Evolutionary conservation across 148 eudicot genomes (phyloP).

Genomic region (Pharnaceum exiguum): DNA sequence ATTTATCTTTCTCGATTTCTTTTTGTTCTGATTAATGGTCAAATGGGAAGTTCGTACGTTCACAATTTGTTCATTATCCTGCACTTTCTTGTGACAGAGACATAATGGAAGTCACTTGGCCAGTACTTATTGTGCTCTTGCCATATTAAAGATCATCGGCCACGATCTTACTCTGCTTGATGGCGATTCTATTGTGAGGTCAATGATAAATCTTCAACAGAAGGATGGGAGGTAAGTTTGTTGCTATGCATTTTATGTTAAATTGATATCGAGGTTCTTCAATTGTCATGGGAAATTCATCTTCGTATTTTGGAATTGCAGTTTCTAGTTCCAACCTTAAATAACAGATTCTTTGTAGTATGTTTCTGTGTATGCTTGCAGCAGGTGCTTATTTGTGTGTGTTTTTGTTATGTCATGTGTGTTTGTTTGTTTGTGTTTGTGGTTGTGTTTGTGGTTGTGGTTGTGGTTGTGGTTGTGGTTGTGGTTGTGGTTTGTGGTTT

Average conservation of each 20-base stretch:
- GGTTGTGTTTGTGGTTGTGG: no score
- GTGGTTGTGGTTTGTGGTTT: no score
- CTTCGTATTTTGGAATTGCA: not conserved
- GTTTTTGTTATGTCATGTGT: no score
- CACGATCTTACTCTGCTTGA: constrained; percentile 53
- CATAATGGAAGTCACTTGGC: constrained; percentile 87
- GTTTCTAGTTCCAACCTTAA: no score
- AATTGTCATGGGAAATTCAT: not conserved
- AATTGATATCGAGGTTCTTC: not conserved
- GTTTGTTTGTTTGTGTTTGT: no score
- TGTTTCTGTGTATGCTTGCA: no score
- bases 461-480: no score
- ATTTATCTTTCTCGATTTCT: not conserved
- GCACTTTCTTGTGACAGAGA: constrained; percentile 33
- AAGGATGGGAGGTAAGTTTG: constrained; percentile 74
- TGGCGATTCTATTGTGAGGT: constrained; percentile 44
- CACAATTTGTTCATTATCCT: not conserved
- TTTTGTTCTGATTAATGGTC: not conserved
- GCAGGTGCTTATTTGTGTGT: no score
- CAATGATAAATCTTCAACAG: constrained; percentile 82
- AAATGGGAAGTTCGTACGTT: not conserved
- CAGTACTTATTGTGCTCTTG: constrained; percentile 87
- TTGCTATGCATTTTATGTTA: not conserved
- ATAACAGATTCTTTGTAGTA: no score
- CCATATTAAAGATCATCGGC: constrained; percentile 81